Evolutionary conservation across 176 grass and related monocot species (phyloP).

Genomic region (Cenchrus fungigraminus): DNA sequence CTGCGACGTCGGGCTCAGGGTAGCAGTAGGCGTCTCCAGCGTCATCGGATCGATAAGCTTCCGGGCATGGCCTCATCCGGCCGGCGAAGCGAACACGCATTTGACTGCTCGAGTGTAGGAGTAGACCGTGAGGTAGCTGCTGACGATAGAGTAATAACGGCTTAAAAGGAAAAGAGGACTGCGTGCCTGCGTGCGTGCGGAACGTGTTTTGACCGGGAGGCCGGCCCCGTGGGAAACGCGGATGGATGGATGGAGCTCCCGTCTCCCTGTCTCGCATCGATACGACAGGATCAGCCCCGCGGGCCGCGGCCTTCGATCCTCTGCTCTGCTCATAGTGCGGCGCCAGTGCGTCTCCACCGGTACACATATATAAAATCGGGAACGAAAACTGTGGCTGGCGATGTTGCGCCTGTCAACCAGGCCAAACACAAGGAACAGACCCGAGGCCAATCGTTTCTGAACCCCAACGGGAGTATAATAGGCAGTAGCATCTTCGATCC

Average conservation of each 20-base stretch:
- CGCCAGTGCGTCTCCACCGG: not conserved
- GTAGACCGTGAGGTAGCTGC: not conserved
- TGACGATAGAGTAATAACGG: not conserved
- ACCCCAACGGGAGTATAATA: no score
- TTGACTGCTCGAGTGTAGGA: not conserved
- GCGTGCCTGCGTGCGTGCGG: not conserved
- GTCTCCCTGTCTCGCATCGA: not conserved
- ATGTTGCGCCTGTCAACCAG: not conserved
- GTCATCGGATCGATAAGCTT: slow-evolving; percentile 7
- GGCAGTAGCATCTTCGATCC: no score
- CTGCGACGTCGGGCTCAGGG: not conserved
- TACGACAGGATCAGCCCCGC: not conserved
- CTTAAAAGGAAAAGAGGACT: no score
- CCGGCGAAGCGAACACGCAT: not conserved
- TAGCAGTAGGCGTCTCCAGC: not conserved
- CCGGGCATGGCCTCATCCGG: not conserved
- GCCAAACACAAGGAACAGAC: not conserved
- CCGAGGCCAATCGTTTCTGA: no score
- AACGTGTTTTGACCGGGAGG: not conserved
- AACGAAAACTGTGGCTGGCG: not conserved
- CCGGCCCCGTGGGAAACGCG: not conserved
- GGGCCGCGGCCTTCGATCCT: not conserved
- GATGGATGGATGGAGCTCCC: not conserved
- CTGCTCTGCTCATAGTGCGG: not conserved
- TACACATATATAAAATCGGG: not conserved